Evolutionary conservation across 257 asterid species (phyloP).

Genomic region (Fraxinus pennsylvanica): DNA sequence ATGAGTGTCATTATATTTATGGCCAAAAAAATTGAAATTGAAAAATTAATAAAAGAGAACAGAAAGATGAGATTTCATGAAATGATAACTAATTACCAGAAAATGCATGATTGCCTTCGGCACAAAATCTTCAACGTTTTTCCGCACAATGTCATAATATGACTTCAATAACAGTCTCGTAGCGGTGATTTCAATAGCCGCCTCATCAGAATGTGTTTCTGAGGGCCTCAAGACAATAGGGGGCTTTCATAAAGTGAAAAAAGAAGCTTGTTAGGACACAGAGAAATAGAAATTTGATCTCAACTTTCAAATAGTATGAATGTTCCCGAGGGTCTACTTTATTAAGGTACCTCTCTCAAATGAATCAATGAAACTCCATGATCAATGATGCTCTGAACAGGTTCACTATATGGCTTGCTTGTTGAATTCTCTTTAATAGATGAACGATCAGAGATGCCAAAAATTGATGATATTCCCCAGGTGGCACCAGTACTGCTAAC

Average conservation of each 20-base stretch:
- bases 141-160: slow-evolving; percentile 84
- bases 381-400: slow-evolving; percentile 55
- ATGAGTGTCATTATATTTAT: background rate
- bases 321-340: slow-evolving; percentile 6
- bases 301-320: slow-evolving; percentile 1
- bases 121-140: slow-evolving; percentile 69
- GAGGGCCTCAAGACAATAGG: slow-evolving; percentile 79
- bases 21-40: background rate
- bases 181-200: slow-evolving; percentile 61
- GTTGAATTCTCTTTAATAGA: slow-evolving; percentile 56
- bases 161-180: slow-evolving; percentile 72
- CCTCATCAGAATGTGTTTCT: slow-evolving; percentile 72
- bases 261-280: slow-evolving; percentile 22
- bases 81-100: slow-evolving; percentile 54
- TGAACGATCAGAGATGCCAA: slow-evolving; percentile 70
- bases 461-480: slow-evolving; percentile 96
- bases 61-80: slow-evolving; percentile 4
- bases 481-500: slow-evolving; percentile 59
- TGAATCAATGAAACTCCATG: slow-evolving; percentile 67
- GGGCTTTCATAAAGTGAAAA: slow-evolving; percentile 50
- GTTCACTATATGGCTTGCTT: slow-evolving; percentile 55
- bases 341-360: slow-evolving; percentile 63
- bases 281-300: background rate
- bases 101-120: slow-evolving; percentile 97
- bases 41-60: slow-evolving; percentile 7